Conservation (phyloP, 2,329 filamentous ascomycete genomes). For the Microcyclosporella mali region DNA sequence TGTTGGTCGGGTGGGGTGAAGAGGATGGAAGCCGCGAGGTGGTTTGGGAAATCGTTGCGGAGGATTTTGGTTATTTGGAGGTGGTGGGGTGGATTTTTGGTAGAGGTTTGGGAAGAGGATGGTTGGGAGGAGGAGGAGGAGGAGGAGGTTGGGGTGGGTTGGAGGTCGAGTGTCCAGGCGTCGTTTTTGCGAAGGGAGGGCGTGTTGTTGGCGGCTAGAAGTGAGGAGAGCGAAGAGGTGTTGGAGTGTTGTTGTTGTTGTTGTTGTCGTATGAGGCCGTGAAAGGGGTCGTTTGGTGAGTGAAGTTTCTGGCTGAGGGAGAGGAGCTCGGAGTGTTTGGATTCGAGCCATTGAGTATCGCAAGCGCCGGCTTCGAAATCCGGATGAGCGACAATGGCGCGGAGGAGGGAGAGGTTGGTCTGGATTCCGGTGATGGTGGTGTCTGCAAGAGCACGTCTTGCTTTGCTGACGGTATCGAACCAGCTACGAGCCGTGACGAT, state of each 20-base stretch:
- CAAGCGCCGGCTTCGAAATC: slow-evolving; percentile 46
- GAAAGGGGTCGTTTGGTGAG: slow-evolving; percentile 16
- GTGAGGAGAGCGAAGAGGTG: slow-evolving; percentile 28
- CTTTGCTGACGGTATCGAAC: slow-evolving; percentile 49
- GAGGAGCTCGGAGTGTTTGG: slow-evolving; percentile 40
- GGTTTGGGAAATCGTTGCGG: slow-evolving; percentile 55
- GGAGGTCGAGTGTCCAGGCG: slow-evolving; percentile 21
- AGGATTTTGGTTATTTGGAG: slow-evolving; percentile 50
- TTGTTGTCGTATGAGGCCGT: slow-evolving; percentile 15
- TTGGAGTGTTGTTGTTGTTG: slow-evolving; percentile 21
- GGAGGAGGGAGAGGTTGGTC: slow-evolving; percentile 52
- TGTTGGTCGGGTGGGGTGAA: slow-evolving; percentile 38
- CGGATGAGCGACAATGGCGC: slow-evolving; percentile 47
- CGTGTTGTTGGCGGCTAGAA: slow-evolving; percentile 32
- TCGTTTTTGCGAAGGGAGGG: slow-evolving; percentile 35
- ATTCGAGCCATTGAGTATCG: slow-evolving; percentile 55
- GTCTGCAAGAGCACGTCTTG: slow-evolving; percentile 50
- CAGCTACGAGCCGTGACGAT: slow-evolving; percentile 52
- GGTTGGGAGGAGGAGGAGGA: background rate
- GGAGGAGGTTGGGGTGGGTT: slow-evolving; percentile 5
- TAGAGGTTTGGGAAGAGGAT: slow-evolving; percentile 18
- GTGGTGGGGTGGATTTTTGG: slow-evolving; percentile 44
- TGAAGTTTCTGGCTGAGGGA: slow-evolving; percentile 13
- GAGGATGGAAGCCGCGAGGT: slow-evolving; percentile 48
- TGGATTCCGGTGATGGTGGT: slow-evolving; percentile 51